Base-by-base conservation (phyloP, 345 rosid species). In the Anacardium occidentale region DNA sequence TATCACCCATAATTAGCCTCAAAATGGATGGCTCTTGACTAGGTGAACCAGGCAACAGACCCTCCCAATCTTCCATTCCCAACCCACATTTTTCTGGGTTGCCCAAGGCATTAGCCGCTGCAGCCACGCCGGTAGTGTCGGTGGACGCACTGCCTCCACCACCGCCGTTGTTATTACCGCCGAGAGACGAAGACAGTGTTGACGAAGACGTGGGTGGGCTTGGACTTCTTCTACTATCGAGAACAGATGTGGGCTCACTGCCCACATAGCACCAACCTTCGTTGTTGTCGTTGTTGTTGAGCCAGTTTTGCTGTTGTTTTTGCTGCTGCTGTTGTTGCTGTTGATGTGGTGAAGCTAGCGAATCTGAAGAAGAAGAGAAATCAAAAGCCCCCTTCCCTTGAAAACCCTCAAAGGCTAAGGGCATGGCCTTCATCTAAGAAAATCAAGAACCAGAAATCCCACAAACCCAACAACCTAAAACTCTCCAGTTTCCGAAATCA, bases 181-280 rank as follows among this genome's bases (percentile, higher is more conserved):
- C 69, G 0, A 73, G 89, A 71, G 92, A 87, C 76, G 93, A 91
- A 83, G 94, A 87, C 91, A 88, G 86, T 42, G 93, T 87, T 79
- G 93, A 83, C 53, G 92, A 87, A 22, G 92, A 86, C 0, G 90
- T 80, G 54, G 88, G 90, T 64, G 89, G 80, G 79, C 86, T 85
- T 0, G 85, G 89, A 64, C 89, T 81, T 72, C 82, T 85, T 78
- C 79, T 71, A 51, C 83, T 69, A 25, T 87, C 92, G 29, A 88
- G 86, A 59, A 86, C 91, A 56, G 94, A 84, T 62, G 81, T 86
- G 82, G 89, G 89, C 81, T 91, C 89, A 70, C 79, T 63, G 71
- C 90, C 85, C 79, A 81, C 89, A 79, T 80, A 79, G 81, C 77
- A 78, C 54, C 77, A 76, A 77, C 73, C 82, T 58, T 79, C 82